phyloP scores from a whole-genome alignment of 371 early-diverging fungal genomes.

The Apophysomyces sp. region DNA sequence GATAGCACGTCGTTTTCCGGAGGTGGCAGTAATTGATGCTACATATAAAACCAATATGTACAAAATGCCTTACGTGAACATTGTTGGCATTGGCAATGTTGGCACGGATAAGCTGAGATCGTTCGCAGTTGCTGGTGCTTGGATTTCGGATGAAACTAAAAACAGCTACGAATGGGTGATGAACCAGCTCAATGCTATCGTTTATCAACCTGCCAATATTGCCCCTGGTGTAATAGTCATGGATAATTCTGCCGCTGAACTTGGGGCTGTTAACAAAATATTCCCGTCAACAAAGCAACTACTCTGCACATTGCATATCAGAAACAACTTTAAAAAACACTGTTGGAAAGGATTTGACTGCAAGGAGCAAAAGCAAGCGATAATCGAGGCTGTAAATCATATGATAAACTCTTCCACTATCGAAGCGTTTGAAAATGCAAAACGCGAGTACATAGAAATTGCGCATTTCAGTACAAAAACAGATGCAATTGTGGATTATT shows the following conservation, averaged over 20 bases:
- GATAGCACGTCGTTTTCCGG: background rate
- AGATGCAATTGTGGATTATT: background rate
- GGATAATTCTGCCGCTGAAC: background rate
- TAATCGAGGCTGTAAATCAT: background rate
- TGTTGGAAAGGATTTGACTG: background rate
- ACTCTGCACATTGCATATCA: background rate
- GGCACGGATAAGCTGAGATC: background rate
- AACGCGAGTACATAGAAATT: background rate
- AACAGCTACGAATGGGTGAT: background rate
- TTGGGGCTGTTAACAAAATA: background rate
- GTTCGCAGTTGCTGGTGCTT: background rate
- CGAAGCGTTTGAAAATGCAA: background rate
- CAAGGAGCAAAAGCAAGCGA: background rate
- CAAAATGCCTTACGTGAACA: background rate
- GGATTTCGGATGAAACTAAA: background rate
- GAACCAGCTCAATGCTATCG: background rate
- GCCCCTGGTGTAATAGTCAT: background rate
- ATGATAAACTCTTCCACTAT: background rate
- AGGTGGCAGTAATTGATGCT: background rate
- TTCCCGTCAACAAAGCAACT: background rate
- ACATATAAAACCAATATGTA: conserved; percentile 2
- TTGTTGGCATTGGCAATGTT: background rate
- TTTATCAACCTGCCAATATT: background rate
- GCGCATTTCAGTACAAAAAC: background rate
- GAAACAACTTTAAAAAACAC: background rate